phyloP scores from a whole-genome alignment of 2,329 filamentous ascomycete genomes.

The Cladosporium sphaerospermum region DNA sequence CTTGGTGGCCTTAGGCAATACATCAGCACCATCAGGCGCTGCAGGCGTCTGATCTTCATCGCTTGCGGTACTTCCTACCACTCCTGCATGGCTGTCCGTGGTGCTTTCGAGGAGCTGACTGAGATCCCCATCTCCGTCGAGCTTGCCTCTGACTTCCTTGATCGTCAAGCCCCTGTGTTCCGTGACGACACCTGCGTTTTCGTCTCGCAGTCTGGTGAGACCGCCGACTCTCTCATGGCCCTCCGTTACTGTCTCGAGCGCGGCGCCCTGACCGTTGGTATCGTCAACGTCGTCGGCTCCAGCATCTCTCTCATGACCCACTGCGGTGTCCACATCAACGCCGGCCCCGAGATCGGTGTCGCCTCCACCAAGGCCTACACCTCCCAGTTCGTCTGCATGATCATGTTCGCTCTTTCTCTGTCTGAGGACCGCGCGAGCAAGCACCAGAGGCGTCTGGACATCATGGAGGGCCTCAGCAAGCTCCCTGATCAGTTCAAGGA shows the following conservation, averaged over 20 bases:
- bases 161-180: constrained; percentile 95
- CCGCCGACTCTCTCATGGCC: constrained; percentile 93
- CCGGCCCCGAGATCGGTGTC: constrained; percentile 96
- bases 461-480: constrained; percentile 85
- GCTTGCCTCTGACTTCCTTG: constrained; percentile 95
- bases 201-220: constrained; percentile 97
- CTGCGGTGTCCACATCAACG: constrained; percentile 99
- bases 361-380: constrained; percentile 99
- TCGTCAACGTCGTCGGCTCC: constrained; percentile 97
- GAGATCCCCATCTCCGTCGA: constrained; percentile 98
- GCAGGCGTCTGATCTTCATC: constrained; percentile 97
- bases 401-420: constrained; percentile 97
- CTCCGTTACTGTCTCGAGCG: constrained; percentile 97
- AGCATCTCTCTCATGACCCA: constrained; percentile 98
- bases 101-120: constrained; percentile 93
- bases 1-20: constrained; percentile 94
- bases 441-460: constrained; percentile 83
- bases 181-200: constrained; percentile 98
- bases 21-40: constrained; percentile 92
- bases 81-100: constrained; percentile 98
- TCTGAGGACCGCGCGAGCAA: constrained; percentile 96
- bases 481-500: constrained; percentile 88
- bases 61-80: constrained; percentile 98
- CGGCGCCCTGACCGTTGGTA: constrained; percentile 91
- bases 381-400: constrained; percentile 98